Base-by-base conservation (phyloP, 208 protist species). In the Acanthamoeba healyi region DNA sequence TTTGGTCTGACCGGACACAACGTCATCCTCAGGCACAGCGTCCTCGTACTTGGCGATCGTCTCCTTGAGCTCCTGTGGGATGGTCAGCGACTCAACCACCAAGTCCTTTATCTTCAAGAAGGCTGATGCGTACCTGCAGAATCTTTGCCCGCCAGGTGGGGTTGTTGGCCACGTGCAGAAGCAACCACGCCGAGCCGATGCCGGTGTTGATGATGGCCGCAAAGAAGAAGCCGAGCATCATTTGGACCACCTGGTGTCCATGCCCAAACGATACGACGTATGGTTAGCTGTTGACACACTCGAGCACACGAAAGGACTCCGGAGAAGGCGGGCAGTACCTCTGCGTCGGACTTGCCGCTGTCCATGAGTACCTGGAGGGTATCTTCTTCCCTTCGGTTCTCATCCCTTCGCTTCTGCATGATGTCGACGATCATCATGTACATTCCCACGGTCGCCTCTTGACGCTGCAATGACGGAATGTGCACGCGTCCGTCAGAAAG, bases 201-300 rank as follows among this genome's bases (percentile, higher is more conserved):
- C 77, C 77, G 38, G 77, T 87, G 77, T 87, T 87, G 49, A 87
- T 56, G 77, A 87, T 87, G 77, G 77, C 77, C n/a, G 77, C 77
- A 24, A 87, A 87, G 44, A 87, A 87, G 49, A 87, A 87, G 38
- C 77, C 77, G 9, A 87, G 32, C 32, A 87, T 51, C 19, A 51
- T 56, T n/a, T 87, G 77, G 3, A 87, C 77, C 42, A 87, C 42
- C 74, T 84, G 42, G 12, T 44, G 14, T 19, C 36, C 14, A 79
- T 10, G 14, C 12, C n/a, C n/a, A 19, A 79, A 79, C 58, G 19
- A 19, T 65, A 19, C 24, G 58, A 19, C 24, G 22, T 65, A 19
- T 65, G 22, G n/a, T 65, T 24, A n/a, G 58, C 58, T 65, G 17
- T 79, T 24, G 14, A 32, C 26, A n/a, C n/a, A n/a, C n/a, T n/a